Conservation (phyloP, 2,329 filamentous ascomycete genomes). For the Penicillium sp. region DNA sequence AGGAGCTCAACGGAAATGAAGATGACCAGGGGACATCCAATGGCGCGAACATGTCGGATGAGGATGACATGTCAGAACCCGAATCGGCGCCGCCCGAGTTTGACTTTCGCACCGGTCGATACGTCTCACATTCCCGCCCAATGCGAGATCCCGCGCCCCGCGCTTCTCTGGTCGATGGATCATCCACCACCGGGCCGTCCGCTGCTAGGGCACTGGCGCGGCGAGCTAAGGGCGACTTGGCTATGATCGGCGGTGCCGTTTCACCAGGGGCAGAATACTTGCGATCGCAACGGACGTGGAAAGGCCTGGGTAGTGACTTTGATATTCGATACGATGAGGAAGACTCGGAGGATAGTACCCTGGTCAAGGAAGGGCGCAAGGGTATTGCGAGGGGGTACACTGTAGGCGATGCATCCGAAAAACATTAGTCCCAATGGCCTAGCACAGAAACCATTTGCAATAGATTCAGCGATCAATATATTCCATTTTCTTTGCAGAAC, state of each 20-base stretch:
- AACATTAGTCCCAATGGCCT: slow-evolving; percentile 20
- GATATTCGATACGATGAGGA: slow-evolving; percentile 53
- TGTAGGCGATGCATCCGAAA: slow-evolving; percentile 52
- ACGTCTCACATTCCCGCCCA: slow-evolving; percentile 61
- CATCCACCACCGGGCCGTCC: slow-evolving; percentile 21
- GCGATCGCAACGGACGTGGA: slow-evolving; percentile 76
- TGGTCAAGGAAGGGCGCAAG: slow-evolving; percentile 74
- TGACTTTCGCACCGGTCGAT: slow-evolving; percentile 77
- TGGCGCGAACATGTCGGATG: slow-evolving; percentile 23
- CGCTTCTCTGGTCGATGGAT: slow-evolving; percentile 22
- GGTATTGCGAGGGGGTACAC: slow-evolving; percentile 84
- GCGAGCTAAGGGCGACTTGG: slow-evolving; percentile 60
- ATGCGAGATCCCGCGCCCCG: slow-evolving; percentile 34
- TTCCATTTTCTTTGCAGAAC: not conserved
- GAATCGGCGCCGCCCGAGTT: slow-evolving; percentile 72
- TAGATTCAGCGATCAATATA: slow-evolving; percentile 4
- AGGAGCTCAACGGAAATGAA: slow-evolving; percentile 17
- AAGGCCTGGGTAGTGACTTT: slow-evolving; percentile 81
- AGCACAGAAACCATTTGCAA: slow-evolving; percentile 4
- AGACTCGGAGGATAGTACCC: slow-evolving; percentile 47
- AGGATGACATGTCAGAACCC: slow-evolving; percentile 61
- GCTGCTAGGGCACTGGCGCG: slow-evolving; percentile 50
- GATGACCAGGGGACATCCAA: slow-evolving; percentile 23
- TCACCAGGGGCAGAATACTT: slow-evolving; percentile 88
- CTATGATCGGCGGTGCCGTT: slow-evolving; percentile 72